Base-by-base conservation (phyloP, 345 rosid species). In the Microcos paniculata region DNA sequence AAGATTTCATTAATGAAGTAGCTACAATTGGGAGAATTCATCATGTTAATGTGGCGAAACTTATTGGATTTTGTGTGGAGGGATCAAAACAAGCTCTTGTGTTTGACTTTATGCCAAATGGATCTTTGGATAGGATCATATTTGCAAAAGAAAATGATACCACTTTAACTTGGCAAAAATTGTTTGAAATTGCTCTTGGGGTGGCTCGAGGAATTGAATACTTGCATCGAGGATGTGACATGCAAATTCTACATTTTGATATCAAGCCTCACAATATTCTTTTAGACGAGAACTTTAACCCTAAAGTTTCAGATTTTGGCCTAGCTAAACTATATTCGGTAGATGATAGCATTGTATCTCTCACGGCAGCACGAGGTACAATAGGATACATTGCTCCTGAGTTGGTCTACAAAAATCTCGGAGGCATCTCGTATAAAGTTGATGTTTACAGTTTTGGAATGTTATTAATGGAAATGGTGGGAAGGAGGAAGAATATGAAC, bases 81-180 rank as follows among this genome's bases (percentile, higher is more conserved):
- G 80, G 85, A 9, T 64, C 62, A 12, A 73, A 45, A 12, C 66
- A 81, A 49, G 80, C 74, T 35, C 75, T 82, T 13, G 76, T 82
- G 2, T 79, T 79, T 35, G 82, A 82, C 18, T 82, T 79, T 30
- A 53, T 76, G 48, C 38, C 74, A 1, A 84, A 72, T 45, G 78
- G 76, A 56, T 84, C 82, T 11, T 75, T 81, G 12, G 86, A 84
- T 57, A 80, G 72, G 63, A 63, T 67, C 64, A 74, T 80, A 46
- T 76, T 78, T 70, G 7, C 42, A 0, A 1, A n/a, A 40, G 68
- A 62, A 38, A 76, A 11, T 0, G 35, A 35, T 0, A 30, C 19
- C 28, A 24, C 56, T 70, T 42, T 42, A 28, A 30, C n/a, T 49
- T 70, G 61, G 43, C 13, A 51, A 4, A 53, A 70, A 26, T 28